These are phyloP conservation scores for Endoconidiophora laricicola DNA, from an alignment of 2,329 filamentous ascomycete genomes.

Conservation along the genomic window DNA sequence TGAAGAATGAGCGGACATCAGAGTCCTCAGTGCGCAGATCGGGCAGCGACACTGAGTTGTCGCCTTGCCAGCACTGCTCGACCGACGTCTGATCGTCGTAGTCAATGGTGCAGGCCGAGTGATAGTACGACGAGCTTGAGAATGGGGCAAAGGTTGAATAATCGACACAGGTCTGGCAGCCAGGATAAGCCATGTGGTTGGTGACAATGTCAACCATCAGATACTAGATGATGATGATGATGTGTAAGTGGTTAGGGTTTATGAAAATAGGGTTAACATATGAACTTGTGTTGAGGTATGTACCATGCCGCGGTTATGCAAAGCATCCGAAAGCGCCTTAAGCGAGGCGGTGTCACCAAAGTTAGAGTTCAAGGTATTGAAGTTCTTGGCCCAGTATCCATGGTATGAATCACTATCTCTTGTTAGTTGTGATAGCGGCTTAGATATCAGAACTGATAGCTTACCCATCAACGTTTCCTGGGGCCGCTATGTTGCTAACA, in stretches of 20 bases:
- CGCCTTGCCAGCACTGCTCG: slow-evolving; percentile 33
- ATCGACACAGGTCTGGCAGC: slow-evolving; percentile 27
- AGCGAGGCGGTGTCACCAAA: slow-evolving; percentile 34
- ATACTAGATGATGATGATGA: slow-evolving; percentile 20
- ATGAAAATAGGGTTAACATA: not conserved
- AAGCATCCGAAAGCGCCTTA: slow-evolving; percentile 26
- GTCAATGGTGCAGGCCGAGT: slow-evolving; percentile 35
- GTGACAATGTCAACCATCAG: slow-evolving; percentile 39
- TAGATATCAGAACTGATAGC: not conserved
- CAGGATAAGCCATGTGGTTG: slow-evolving; percentile 35
- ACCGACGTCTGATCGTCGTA: slow-evolving; percentile 28
- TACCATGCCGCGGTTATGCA: slow-evolving; percentile 36
- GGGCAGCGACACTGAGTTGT: slow-evolving; percentile 29
- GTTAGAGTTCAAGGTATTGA: slow-evolving; percentile 27
- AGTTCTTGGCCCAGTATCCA: slow-evolving; percentile 25
- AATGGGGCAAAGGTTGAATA: slow-evolving; percentile 40
- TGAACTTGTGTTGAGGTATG: not conserved
- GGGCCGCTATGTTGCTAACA: slow-evolving; percentile 23
- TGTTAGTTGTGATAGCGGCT: not conserved
- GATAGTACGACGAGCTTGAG: slow-evolving; percentile 35
- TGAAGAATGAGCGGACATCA: slow-evolving; percentile 49
- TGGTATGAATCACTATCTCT: slow-evolving; percentile 22
- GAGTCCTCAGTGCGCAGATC: slow-evolving; percentile 66
- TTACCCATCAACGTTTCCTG: slow-evolving; percentile 16
- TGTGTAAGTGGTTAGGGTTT: not conserved